These are phyloP conservation scores for Starmerella khaoyaiensis DNA, from an alignment of 805 yeast genomes.

Conservation along the genomic window DNA sequence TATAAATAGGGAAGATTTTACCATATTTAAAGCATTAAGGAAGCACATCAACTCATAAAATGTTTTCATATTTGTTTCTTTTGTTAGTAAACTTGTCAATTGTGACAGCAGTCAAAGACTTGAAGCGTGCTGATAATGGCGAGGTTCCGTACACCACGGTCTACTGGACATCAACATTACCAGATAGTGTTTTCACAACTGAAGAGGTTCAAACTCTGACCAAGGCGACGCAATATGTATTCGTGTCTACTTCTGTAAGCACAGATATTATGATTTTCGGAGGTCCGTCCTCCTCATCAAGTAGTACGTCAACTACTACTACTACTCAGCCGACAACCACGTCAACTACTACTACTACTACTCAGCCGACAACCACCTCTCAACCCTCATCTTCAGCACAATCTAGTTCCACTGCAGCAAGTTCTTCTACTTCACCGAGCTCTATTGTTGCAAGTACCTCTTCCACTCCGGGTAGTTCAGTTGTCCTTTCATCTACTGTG, in stretches of 20 bases:
- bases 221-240: not conserved
- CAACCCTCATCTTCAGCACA: not conserved
- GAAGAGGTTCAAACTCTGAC: not conserved
- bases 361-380: not conserved
- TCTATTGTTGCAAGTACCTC: not conserved
- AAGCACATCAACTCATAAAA: too few relatives aligned
- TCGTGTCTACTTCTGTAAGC: not conserved
- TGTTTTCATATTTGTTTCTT: too few relatives aligned
- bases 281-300: not conserved
- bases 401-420: not conserved
- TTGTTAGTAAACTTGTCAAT: too few relatives aligned
- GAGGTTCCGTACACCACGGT: conserved; percentile 6
- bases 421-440: not conserved
- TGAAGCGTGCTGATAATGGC: not conserved
- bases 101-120: too few relatives aligned
- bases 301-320: not conserved
- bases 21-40: too few relatives aligned
- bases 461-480: not conserved
- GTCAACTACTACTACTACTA: not conserved
- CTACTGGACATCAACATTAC: conserved; percentile 4
- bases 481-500: not conserved
- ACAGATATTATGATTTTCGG: not conserved
- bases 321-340: conserved; percentile 1
- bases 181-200: not conserved
- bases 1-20: too few relatives aligned